Percentiles rank a stretch among this genome's conserved stretches.
Evolutionary conservation across 805 yeast genomes (phyloP).

Genomic region (Candida bentonensis): DNA sequence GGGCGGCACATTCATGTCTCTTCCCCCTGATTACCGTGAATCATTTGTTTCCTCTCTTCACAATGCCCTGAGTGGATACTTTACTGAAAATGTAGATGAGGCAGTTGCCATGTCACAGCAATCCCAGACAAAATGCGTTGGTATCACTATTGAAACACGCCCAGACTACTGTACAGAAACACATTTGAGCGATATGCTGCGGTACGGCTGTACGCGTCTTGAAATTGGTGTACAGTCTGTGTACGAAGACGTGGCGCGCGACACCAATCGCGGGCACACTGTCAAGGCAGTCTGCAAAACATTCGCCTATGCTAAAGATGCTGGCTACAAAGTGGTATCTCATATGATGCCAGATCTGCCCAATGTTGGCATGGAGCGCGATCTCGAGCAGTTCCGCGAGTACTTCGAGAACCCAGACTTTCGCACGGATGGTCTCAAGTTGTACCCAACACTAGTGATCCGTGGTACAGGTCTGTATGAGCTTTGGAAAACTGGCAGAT

Average conservation of each 20-base stretch:
- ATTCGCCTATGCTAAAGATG: constrained; percentile 90
- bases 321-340: constrained; percentile 94
- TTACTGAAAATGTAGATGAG: constrained; percentile 77
- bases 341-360: constrained; percentile 99
- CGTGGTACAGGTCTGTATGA: constrained; percentile 96
- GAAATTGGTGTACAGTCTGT: constrained; percentile 97
- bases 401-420: constrained; percentile 95
- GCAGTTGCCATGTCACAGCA: constrained; percentile 86
- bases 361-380: constrained; percentile 97
- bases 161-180: constrained; percentile 97
- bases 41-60: constrained; percentile 78
- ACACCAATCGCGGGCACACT: constrained; percentile 95
- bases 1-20: constrained; percentile 98
- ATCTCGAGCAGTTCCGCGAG: constrained; percentile 87
- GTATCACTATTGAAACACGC: constrained; percentile 94
- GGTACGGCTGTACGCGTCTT: constrained; percentile 90
- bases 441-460: constrained; percentile 91
- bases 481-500: constrained; percentile 91
- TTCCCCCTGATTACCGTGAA: constrained; percentile 83
- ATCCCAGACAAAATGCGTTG: constrained; percentile 92
- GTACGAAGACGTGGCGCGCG: constrained; percentile 96
- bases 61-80: constrained; percentile 88
- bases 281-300: constrained; percentile 94
- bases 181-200: constrained; percentile 88
- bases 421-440: constrained; percentile 90